phyloP scores from a whole-genome alignment of 805 yeast genomes.

The Naumovozyma castellii region DNA sequence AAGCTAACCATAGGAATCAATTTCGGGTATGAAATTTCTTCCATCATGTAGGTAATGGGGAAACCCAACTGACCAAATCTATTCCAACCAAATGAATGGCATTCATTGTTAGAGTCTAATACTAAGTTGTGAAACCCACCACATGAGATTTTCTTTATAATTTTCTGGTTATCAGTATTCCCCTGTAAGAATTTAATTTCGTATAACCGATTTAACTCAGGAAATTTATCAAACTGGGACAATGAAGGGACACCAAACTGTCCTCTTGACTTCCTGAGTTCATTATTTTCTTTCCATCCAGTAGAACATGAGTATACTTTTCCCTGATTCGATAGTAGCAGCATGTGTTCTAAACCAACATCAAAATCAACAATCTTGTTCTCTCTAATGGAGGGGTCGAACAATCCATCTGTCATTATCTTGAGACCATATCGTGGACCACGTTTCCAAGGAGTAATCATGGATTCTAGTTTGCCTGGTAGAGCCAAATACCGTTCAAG shows the following conservation, averaged over 20 bases:
- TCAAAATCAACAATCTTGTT: constrained; percentile 39
- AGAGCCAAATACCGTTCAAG: background rate
- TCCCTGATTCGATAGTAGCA: constrained; percentile 51
- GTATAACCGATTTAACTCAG: constrained; percentile 38
- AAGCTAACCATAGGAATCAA: constrained; percentile 33
- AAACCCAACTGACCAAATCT: constrained; percentile 77
- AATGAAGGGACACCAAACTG: constrained; percentile 75
- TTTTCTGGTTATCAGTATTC: constrained; percentile 29
- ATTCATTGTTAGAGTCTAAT: constrained; percentile 51
- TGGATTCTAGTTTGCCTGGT: background rate
- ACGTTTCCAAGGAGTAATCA: constrained; percentile 17
- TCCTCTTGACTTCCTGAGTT: constrained; percentile 41
- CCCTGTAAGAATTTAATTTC: constrained; percentile 31
- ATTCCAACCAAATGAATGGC: constrained; percentile 86
- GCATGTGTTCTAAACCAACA: constrained; percentile 60
- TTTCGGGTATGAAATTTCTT: constrained; percentile 62
- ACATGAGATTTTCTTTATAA: constrained; percentile 51
- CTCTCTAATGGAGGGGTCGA: constrained; percentile 37
- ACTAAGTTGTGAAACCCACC: constrained; percentile 71
- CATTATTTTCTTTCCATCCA: constrained; percentile 26
- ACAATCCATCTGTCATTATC: constrained; percentile 13
- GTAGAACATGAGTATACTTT: constrained; percentile 57
- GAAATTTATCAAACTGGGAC: constrained; percentile 55
- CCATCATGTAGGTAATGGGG: constrained; percentile 55
- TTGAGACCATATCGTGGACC: constrained; percentile 16